Percentiles rank a stretch among this genome's conserved stretches.
These are phyloP conservation scores for Fusarium paranaense DNA, from an alignment of 2,329 filamentous ascomycete species.

Conservation along the genomic window DNA sequence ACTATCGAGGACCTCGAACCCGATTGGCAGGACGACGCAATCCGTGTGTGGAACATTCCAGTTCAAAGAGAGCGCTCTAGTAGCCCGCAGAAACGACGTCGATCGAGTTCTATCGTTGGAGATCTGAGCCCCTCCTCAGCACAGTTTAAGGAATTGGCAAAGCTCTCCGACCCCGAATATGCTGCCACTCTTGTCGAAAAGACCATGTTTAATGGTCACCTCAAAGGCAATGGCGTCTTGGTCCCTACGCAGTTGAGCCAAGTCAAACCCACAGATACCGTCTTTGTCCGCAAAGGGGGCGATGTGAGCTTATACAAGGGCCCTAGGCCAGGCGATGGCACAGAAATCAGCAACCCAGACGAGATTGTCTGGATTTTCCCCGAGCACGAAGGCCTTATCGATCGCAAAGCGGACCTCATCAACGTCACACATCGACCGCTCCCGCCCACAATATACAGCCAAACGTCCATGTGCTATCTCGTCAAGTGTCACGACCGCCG, in stretches of 20 bases:
- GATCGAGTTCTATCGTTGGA: conserved; percentile 33
- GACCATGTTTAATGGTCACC: conserved; percentile 51
- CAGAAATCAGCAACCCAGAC: conserved; percentile 32
- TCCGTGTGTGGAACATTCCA: conserved; percentile 88
- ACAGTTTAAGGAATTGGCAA: conserved; percentile 27
- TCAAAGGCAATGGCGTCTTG: conserved; percentile 40
- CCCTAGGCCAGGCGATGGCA: conserved; percentile 54
- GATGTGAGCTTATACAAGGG: conserved; percentile 77
- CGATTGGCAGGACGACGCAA: conserved; percentile 79
- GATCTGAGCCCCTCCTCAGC: conserved; percentile 2
- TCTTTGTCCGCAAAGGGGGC: conserved; percentile 73
- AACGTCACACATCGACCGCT: conserved; percentile 55
- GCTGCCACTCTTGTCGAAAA: conserved; percentile 49
- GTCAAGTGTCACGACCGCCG: conserved; percentile 80
- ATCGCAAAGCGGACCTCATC: conserved; percentile 17
- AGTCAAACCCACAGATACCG: conserved; percentile 46
- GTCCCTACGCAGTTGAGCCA: conserved; percentile 42
- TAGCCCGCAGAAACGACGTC: conserved; percentile 51
- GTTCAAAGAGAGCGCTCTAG: conserved; percentile 48
- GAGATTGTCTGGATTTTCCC: conserved; percentile 47
- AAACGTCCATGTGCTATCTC: conserved; percentile 85
- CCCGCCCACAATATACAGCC: conserved; percentile 74
- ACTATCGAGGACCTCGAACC: conserved; percentile 58
- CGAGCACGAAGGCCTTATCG: conserved; percentile 15
- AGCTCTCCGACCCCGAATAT: conserved; percentile 47